Conservation (phyloP, 306 rosid genomes). For the Citrullus mucosospermus region DNA sequence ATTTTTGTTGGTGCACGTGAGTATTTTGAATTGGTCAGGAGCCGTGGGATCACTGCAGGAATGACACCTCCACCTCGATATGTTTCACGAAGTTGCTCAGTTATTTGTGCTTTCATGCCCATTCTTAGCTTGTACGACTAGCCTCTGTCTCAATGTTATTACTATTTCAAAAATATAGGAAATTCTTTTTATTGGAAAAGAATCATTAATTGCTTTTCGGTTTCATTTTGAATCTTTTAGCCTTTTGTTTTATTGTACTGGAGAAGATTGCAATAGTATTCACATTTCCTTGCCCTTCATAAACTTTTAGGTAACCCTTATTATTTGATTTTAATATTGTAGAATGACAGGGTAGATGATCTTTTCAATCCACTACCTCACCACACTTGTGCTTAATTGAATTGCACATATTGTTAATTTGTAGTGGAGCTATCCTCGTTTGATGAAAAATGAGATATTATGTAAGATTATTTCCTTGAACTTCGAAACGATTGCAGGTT, state of each 20-base stretch:
- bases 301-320: neutral
- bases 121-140: constrained; percentile 62
- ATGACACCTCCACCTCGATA: constrained; percentile 96
- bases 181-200: neutral
- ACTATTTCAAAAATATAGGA: neutral
- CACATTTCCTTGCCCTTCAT: neutral
- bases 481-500: neutral
- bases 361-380: neutral
- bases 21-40: constrained; percentile 77
- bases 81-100: constrained; percentile 74
- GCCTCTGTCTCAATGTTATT: constrained; percentile 9
- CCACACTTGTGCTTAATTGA: neutral
- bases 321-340: neutral
- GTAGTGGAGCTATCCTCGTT: neutral
- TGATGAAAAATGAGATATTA: neutral
- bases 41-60: constrained; percentile 78
- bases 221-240: neutral
- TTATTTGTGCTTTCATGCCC: constrained; percentile 84
- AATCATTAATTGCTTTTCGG: neutral
- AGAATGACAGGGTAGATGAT: neutral
- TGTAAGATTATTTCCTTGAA: neutral
- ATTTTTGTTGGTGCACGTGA: constrained; percentile 72
- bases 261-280: neutral
- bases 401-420: neutral
- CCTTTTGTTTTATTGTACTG: neutral